Evolutionary conservation across 768 basidiomycete species (phyloP).

Genomic region (Tubosaeta sp.): DNA sequence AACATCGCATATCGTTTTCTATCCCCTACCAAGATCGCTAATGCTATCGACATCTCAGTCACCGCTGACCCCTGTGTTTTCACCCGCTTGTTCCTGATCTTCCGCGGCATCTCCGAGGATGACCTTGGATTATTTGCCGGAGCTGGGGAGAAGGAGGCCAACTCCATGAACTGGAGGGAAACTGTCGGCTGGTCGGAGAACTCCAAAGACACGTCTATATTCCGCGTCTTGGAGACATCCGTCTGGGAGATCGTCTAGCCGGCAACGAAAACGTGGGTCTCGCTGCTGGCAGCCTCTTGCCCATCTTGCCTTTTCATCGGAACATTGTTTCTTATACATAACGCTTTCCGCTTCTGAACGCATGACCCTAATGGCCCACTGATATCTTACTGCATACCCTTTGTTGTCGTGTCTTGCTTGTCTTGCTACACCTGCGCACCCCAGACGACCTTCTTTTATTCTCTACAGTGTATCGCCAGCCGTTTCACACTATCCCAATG

Average conservation of each 20-base stretch:
- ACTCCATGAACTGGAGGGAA: slow-evolving; percentile 75
- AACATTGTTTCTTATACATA: slow-evolving; percentile 9
- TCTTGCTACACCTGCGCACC: slow-evolving; percentile 13
- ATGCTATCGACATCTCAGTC: slow-evolving; percentile 86
- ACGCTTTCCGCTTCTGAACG: slow-evolving; percentile 4
- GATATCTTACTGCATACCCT: slow-evolving; percentile 29
- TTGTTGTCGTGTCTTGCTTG: slow-evolving; percentile 17
- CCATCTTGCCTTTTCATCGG: slow-evolving; percentile 1
- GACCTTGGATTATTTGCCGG: slow-evolving; percentile 71
- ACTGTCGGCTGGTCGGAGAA: slow-evolving; percentile 78
- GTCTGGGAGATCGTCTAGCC: slow-evolving; percentile 63
- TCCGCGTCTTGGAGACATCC: slow-evolving; percentile 77
- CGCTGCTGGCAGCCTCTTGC: slow-evolving; percentile 18
- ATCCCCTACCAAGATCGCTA: slow-evolving; percentile 70
- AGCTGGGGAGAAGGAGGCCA: slow-evolving; percentile 85
- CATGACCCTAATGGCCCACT: slow-evolving; percentile 5
- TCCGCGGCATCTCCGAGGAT: slow-evolving; percentile 77
- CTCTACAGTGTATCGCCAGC: slow-evolving; percentile 28
- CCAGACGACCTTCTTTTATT: slow-evolving; percentile 11
- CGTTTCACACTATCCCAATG: slow-evolving; percentile 10
- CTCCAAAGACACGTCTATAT: slow-evolving; percentile 67
- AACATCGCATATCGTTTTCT: slow-evolving; percentile 92
- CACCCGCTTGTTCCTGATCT: slow-evolving; percentile 83
- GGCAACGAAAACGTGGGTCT: background rate
- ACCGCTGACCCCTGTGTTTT: slow-evolving; percentile 76